Evolutionary conservation across 208 protist species (phyloP).

Genomic region (Trypanosoma mega): DNA sequence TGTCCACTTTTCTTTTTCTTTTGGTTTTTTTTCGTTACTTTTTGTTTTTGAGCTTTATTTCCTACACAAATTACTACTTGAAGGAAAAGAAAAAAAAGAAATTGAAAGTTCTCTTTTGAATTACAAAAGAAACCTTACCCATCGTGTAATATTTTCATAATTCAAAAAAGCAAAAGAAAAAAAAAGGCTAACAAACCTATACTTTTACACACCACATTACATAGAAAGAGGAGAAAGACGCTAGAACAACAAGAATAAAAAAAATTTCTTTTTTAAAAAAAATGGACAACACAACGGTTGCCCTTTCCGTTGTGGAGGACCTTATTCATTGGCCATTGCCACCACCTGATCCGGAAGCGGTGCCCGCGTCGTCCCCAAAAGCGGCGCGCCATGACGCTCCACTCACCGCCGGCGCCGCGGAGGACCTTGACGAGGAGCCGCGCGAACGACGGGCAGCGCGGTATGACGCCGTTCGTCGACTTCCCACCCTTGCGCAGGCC

Average conservation of each 20-base stretch:
- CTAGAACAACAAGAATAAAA: constrained; percentile 1
- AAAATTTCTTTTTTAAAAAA: too few relatives aligned
- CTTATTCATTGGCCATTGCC: constrained; percentile 72
- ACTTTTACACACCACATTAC: too few relatives aligned
- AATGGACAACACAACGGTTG: constrained; percentile 69
- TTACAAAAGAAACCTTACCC: too few relatives aligned
- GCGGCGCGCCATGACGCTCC: neutral
- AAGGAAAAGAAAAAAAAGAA: neutral
- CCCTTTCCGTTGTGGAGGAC: constrained; percentile 71
- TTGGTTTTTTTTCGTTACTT: constrained; percentile 5
- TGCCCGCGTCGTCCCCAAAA: neutral
- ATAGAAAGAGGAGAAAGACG: too few relatives aligned
- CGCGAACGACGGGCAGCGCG: constrained; percentile 43
- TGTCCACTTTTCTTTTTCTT: constrained; percentile 9
- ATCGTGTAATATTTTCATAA: neutral
- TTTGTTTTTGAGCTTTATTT: constrained; percentile 6
- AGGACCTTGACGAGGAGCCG: constrained; percentile 49
- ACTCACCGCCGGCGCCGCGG: constrained; percentile 36
- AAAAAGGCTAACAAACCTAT: too few relatives aligned
- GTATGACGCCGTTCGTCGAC: constrained; percentile 56
- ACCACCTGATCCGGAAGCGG: constrained; percentile 13
- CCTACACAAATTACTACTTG: constrained; percentile 4
- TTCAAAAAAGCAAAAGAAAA: constrained; percentile 1
- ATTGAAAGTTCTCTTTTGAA: neutral
- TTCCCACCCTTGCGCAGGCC: constrained; percentile 50